phyloP scores from a whole-genome alignment of 169 alveolate species.

The Cryptosporidium sp. region DNA sequence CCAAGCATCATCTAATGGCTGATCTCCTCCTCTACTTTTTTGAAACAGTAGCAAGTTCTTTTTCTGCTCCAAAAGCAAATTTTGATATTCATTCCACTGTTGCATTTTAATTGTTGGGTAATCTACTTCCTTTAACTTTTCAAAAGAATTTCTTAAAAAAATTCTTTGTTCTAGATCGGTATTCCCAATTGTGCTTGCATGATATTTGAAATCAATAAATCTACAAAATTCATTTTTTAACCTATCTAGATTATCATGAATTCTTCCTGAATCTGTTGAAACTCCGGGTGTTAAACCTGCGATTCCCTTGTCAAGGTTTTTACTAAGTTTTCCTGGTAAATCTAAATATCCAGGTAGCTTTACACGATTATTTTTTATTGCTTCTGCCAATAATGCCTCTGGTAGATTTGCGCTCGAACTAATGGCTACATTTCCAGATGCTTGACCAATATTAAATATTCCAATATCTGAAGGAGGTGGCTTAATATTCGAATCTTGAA shows the following conservation, averaged over 20 bases:
- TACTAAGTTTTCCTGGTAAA: constrained; percentile 24
- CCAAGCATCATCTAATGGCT: constrained; percentile 73
- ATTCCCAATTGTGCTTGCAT: constrained; percentile 68
- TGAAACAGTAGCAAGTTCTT: constrained; percentile 54
- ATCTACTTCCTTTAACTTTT: constrained; percentile 54
- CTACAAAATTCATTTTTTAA: constrained; percentile 59
- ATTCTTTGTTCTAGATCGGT: constrained; percentile 56
- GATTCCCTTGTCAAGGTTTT: background rate
- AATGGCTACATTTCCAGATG: background rate
- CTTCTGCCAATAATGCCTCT: constrained; percentile 18
- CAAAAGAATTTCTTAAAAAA: constrained; percentile 60
- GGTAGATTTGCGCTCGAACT: background rate
- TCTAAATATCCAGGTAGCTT: constrained; percentile 43
- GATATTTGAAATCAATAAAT: constrained; percentile 53
- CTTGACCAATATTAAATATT: background rate
- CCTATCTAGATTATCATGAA: constrained; percentile 55
- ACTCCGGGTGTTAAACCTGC: constrained; percentile 27
- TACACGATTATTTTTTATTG: constrained; percentile 13
- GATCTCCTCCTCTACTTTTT: constrained; percentile 56
- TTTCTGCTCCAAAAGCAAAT: constrained; percentile 49
- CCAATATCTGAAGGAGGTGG: constrained; percentile 62
- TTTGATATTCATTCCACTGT: constrained; percentile 69
- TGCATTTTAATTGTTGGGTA: constrained; percentile 68
- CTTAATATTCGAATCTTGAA: constrained; percentile 29
- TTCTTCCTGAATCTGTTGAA: constrained; percentile 27